A percentile compares a stretch with the other conserved stretches of the same genome.
These are phyloP conservation scores for Alisma plantagoaquatica DNA, from an alignment of 106 monocot species.

Conservation along the genomic window DNA sequence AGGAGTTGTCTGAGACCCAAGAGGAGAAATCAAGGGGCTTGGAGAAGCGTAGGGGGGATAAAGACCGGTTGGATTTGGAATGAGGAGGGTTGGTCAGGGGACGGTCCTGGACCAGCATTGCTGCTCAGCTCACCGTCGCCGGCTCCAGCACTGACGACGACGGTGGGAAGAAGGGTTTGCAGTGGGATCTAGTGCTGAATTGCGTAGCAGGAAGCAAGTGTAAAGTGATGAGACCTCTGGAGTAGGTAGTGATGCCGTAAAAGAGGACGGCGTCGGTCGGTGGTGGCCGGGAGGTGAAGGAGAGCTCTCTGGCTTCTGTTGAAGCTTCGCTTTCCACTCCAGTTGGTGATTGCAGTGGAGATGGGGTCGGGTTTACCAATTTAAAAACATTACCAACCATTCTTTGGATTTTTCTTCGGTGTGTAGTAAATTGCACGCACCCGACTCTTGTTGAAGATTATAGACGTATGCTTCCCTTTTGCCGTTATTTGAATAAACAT, in stretches of 20 bases:
- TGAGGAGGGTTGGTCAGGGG: not conserved
- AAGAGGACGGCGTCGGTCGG: not conserved
- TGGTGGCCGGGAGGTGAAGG: not conserved
- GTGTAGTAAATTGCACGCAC: too few species aligned
- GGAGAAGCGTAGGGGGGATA: constrained; percentile 2
- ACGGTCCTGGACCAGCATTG: constrained; percentile 37
- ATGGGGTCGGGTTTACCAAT: too few species aligned
- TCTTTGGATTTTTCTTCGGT: too few species aligned
- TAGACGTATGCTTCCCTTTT: too few species aligned
- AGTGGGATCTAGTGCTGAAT: not conserved
- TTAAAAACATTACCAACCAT: too few species aligned
- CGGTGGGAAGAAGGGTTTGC: too few species aligned
- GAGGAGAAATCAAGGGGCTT: constrained; percentile 37
- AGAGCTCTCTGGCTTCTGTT: not conserved
- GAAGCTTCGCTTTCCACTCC: constrained; percentile 1
- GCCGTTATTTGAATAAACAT: too few species aligned
- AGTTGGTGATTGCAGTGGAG: too few species aligned
- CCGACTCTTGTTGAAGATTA: too few species aligned
- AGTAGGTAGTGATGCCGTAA: not conserved
- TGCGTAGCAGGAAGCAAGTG: too few species aligned
- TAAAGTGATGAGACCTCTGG: not conserved
- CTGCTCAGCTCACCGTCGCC: too few species aligned
- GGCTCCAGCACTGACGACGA: too few species aligned
- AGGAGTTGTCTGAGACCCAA: constrained; percentile 48
- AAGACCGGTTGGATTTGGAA: not conserved